Evolutionary conservation across 345 rosid genomes (phyloP), one percentile per base, ranked within the genome.

Genomic region (Moricandia moricandioides): DNA sequence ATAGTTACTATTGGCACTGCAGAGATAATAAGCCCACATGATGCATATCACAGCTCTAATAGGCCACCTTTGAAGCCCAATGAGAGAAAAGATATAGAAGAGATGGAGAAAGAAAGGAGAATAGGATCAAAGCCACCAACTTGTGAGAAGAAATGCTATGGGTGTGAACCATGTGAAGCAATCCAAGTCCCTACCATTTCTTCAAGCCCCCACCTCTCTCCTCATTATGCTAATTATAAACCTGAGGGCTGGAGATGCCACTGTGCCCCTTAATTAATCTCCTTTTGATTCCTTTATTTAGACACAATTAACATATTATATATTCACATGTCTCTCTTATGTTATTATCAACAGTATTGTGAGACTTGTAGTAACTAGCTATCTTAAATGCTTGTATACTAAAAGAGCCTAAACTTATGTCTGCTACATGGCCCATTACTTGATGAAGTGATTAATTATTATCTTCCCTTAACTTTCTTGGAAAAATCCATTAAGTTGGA

Each of bases 161-260:
- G 56, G 24, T 49, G 56, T 49, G 56, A 62, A 12, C 92, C 96
- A 29, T 93, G 98, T 75, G 85, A 87, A 81, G 84, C 98, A 29
- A 47, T 85, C 60, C 89, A 91, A 73, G 91, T 91, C 62, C 97
- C 97, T 3, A 83, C 88, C 29, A 84, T 64, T 58, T 78, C 78
- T 29, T 72, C 78, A 1, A 40, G 21, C 24, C 56, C 56, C 29
- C 51, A 45, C 67, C 80, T 73, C 39, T 72, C 84, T 68, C 82
- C 73, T 63, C 69, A 85, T 29, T 89, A 88, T 63, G 81, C 97
- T 27, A 91, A 89, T 80, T 93, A 91, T 67, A 87, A 91, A 61
- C 96, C 98, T 35, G 91, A 87, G 72, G 85, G 91, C 0, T 93
- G 93, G 56, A 89, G 87, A 82, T 93, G 96, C 86, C 90, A 86